These are phyloP conservation scores for Eimeria zaria DNA, from an alignment of 169 alveolate species.

Conservation along the genomic window DNA sequence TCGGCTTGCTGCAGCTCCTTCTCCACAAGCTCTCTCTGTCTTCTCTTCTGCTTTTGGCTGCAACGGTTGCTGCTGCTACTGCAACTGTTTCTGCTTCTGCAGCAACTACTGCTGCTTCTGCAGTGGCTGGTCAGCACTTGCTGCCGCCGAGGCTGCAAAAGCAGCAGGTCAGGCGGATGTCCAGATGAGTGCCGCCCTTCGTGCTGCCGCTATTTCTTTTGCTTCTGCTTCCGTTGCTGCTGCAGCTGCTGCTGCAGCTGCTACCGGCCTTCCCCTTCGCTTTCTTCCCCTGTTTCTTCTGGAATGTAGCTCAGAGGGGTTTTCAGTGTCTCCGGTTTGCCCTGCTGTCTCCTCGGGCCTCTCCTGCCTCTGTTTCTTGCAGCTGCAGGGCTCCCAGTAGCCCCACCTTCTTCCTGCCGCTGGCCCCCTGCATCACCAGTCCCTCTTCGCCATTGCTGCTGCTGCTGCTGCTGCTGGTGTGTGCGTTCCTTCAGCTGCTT, in stretches of 20 bases:
- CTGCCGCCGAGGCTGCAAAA: neutral
- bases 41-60: neutral
- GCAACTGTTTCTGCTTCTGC: neutral
- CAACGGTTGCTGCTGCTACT: neutral
- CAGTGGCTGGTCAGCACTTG: neutral
- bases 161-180: neutral
- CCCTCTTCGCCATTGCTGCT: neutral
- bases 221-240: too few species aligned
- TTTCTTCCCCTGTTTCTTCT: too few species aligned
- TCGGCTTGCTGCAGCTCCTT: neutral
- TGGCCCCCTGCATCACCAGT: neutral
- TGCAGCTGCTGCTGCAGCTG: too few species aligned
- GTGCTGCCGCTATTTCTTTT: neutral
- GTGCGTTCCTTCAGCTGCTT: neutral
- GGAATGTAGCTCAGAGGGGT: too few species aligned
- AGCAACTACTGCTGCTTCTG: neutral
- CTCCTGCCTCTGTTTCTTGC: neutral
- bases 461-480: neutral
- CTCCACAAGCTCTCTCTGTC: neutral
- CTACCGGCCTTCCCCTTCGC: too few species aligned
- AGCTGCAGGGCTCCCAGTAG: neutral
- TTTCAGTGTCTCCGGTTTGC: too few species aligned
- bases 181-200: neutral
- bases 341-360: too few species aligned
- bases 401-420: neutral